Conservation (phyloP, 306 rosid genomes). For the Gastrolobium villosum region DNA sequence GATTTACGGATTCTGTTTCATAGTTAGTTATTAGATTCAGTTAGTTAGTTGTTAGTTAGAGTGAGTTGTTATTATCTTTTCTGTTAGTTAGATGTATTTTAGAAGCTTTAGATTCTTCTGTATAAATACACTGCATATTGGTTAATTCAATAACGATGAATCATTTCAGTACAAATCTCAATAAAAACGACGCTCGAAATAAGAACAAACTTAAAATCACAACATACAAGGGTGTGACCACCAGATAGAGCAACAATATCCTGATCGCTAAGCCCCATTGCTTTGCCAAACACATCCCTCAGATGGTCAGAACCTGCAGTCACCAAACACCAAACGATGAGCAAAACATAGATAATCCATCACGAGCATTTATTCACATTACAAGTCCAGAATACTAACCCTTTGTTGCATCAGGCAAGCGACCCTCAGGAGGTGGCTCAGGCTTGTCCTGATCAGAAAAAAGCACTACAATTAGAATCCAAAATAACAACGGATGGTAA, state of each 20-base stretch:
- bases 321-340: neutral
- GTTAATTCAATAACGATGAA: too few species aligned
- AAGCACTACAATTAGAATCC: neutral
- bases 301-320: slow-evolving; percentile 84
- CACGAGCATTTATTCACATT: too few species aligned
- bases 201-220: neutral
- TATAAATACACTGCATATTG: too few species aligned
- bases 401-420: slow-evolving; percentile 70
- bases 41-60: too few species aligned
- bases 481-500: neutral
- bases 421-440: slow-evolving; percentile 71
- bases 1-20: too few species aligned
- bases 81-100: too few species aligned
- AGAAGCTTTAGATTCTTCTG: too few species aligned
- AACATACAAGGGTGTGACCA: slow-evolving; percentile 87
- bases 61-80: too few species aligned
- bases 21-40: too few species aligned
- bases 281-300: slow-evolving; percentile 79
- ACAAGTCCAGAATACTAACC: slow-evolving; percentile 44
- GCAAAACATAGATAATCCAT: neutral
- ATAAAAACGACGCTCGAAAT: neutral
- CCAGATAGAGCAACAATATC: slow-evolving; percentile 98
- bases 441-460: slow-evolving; percentile 63
- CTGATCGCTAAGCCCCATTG: slow-evolving; percentile 90
- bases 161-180: too few species aligned